These are phyloP conservation scores for Geopyxis carbonaria DNA, from an alignment of 495 filamentous ascomycete species.

Conservation along the genomic window DNA sequence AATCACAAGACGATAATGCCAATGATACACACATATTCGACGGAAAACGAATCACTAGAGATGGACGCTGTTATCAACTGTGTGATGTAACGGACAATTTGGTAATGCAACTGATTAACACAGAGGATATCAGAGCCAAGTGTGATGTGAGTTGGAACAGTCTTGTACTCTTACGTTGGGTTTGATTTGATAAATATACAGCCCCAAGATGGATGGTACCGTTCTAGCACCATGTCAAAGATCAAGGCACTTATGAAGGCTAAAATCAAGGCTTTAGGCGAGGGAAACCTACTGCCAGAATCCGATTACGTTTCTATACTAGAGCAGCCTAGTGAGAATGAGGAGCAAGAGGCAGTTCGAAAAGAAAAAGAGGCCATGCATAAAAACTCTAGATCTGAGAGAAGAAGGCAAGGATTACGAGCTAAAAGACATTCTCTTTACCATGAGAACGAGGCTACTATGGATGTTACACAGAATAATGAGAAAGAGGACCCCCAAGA, in stretches of 20 bases:
- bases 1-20: conserved; percentile 10
- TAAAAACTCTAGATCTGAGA: background rate
- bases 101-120: conserved; percentile 36
- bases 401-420: background rate
- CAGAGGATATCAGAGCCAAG: conserved; percentile 28
- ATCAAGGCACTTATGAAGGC: conserved; percentile 68
- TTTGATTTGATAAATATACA: conserved; percentile 36
- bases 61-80: conserved; percentile 81
- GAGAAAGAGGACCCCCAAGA: background rate
- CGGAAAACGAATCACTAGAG: conserved; percentile 44
- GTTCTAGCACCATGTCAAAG: conserved; percentile 59
- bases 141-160: conserved; percentile 28
- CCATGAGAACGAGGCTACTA: too few relatives aligned
- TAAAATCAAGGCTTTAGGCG: conserved; percentile 43
- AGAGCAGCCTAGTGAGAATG: conserved; percentile 19
- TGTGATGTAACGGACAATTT: conserved; percentile 80
- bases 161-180: conserved; percentile 27
- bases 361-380: conserved; percentile 2
- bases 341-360: conserved; percentile 4
- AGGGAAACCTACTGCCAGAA: conserved; percentile 27
- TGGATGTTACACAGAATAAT: background rate
- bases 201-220: conserved; percentile 56
- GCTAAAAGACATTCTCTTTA: background rate
- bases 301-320: conserved; percentile 31
- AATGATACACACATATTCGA: conserved; percentile 59